These are phyloP conservation scores for Laetiporus sulphureus DNA, from an alignment of 1,284 basidiomycete genomes.

Conservation along the genomic window DNA sequence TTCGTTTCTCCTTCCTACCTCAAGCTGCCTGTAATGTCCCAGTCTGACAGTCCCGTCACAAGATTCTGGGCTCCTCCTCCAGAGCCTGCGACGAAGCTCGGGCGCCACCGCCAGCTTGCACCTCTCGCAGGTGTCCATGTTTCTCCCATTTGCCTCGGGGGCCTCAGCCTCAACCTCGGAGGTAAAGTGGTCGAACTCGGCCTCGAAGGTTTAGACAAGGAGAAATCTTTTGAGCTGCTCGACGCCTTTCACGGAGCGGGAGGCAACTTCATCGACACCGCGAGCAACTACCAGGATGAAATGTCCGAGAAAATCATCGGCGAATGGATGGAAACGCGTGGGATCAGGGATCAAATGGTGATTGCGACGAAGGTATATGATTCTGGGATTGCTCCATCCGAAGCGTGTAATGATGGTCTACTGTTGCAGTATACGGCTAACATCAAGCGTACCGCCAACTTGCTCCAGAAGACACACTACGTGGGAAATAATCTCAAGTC, in stretches of 20 bases:
- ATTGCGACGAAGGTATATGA: slow-evolving; percentile 32
- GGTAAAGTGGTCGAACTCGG: slow-evolving; percentile 32
- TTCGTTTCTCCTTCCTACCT: no score
- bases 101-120: slow-evolving; percentile 10
- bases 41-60: no score
- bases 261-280: no score
- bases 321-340: slow-evolving; percentile 34
- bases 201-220: slow-evolving; percentile 31
- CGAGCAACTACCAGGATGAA: slow-evolving; percentile 33
- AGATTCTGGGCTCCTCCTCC: slow-evolving; percentile 14
- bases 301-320: slow-evolving; percentile 28
- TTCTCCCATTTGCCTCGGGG: slow-evolving; percentile 41
- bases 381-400: background rate
- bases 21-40: no score
- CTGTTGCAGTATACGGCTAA: background rate
- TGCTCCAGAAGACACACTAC: slow-evolving; percentile 33
- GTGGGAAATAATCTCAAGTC: slow-evolving; percentile 42
- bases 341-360: slow-evolving; percentile 34
- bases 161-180: slow-evolving; percentile 42
- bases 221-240: slow-evolving; percentile 12
- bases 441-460: slow-evolving; percentile 10
- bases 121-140: no score
- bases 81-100: slow-evolving; percentile 7
- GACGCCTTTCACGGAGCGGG: slow-evolving; percentile 19
- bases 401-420: slow-evolving; percentile 7